Evolutionary conservation across 169 alveolate genomes (phyloP), one percentile per base, ranked within the genome.

Genomic region (Plasmodium sp.): DNA sequence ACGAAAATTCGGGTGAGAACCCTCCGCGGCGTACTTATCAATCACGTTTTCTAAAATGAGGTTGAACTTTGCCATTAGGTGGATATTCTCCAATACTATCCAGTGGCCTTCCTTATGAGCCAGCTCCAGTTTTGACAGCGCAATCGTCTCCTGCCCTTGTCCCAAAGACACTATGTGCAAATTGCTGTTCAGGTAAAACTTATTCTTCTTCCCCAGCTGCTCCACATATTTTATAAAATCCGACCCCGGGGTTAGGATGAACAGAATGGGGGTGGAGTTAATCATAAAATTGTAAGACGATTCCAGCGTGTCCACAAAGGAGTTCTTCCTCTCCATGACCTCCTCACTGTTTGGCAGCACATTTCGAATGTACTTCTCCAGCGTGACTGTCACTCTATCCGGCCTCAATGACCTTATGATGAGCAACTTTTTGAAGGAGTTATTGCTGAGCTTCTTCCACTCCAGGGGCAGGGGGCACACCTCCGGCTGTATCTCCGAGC

Each of bases 101-200:
- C 99, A 98, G 95, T 98, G 99, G 4, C 99, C 99, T 96, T 98
- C 99, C 79, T 98, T 97, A 95, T 98, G 99, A 80, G 99, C 98
- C 41, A 97, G 96, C 95, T 98, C 99, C 82, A 98, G 93, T 96
- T 98, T 97, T 81, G 98, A 97, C 96, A 96, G 97, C 22, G 99
- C 99, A 1, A 98, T 97, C 48, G 98, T 97, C 92, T 98, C 99
- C 92, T 98, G 98, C 27, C 99, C 99, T 95, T 98, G 98, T 39
- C 99, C 99, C 95, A 98, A 96, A 48, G 99, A 99, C 9, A 99
- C 99, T 88, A 98, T 97, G 97, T 98, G 98, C 91, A 98, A 97
- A 84, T 98, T 97, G 85, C 97, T 96, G 81, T 97, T 98, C 94
- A 97, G 96, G 56, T 56, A 86, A 72, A 96, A 97, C 82, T 98